Evolutionary conservation across 169 alveolate genomes (phyloP).

Genomic region (Prorocentrum cordatum): DNA sequence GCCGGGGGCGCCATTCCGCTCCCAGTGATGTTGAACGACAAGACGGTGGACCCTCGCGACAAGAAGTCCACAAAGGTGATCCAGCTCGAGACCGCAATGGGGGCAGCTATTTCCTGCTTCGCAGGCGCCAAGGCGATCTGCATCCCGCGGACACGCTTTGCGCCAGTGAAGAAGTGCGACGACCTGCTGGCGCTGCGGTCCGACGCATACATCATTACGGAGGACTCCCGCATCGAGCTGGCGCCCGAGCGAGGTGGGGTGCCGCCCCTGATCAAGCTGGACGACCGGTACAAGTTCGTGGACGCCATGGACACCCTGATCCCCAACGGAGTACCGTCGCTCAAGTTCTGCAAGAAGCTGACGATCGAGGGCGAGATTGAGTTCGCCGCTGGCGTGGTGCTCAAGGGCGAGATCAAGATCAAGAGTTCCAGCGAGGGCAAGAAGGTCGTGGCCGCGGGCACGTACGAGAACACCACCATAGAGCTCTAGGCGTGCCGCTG

Average conservation of each 20-base stretch:
- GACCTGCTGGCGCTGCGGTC: slow-evolving; percentile 46
- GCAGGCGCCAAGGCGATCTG: slow-evolving; percentile 11
- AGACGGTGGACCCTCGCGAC: slow-evolving; percentile 67
- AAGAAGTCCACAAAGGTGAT: slow-evolving; percentile 38
- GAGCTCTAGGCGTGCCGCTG: not conserved
- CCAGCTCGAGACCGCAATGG: slow-evolving; percentile 66
- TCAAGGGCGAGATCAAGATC: not conserved
- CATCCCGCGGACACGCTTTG: slow-evolving; percentile 46
- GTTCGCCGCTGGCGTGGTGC: not conserved
- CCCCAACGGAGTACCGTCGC: slow-evolving; percentile 3
- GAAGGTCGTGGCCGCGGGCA: not conserved
- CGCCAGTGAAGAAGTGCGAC: slow-evolving; percentile 45
- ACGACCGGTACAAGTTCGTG: not conserved
- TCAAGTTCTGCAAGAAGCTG: slow-evolving; percentile 9
- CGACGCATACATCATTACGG: slow-evolving; percentile 13
- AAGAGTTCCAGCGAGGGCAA: not conserved
- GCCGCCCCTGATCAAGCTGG: slow-evolving; percentile 41
- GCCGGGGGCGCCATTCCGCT: not conserved
- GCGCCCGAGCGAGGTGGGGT: slow-evolving; percentile 20
- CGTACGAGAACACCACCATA: slow-evolving; percentile 4
- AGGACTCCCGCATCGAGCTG: slow-evolving; percentile 52
- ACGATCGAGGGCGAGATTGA: slow-evolving; percentile 3
- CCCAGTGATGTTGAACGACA: slow-evolving; percentile 50
- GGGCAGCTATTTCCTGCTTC: slow-evolving; percentile 64
- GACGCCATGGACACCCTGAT: slow-evolving; percentile 31